Evolutionary conservation across 345 rosid species (phyloP), one percentile per base, ranked within the genome.

Genomic region (Salix viminalis): DNA sequence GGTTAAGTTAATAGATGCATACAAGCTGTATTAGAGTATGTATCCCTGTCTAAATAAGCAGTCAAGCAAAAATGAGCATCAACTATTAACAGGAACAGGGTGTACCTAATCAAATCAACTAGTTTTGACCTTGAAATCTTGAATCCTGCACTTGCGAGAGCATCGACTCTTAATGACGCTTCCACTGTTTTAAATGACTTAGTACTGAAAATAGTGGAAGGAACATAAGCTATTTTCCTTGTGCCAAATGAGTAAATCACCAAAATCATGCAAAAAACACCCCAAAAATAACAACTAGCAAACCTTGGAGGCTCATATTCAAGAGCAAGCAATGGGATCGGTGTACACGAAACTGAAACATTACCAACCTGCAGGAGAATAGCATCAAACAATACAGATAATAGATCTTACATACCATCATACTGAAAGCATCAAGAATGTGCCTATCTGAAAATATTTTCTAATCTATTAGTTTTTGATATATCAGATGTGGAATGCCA

Each of bases 121-220:
- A 95, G 87, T 71, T 95, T 93, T 73, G 99, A 89, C 74, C 96
- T 83, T 44, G 98, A 93, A 73, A 93, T 89, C 89, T 90, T 95
- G 82, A 91, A 95, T 74, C 99, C 97, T n/a, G 97, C 99, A 88
- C 99, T 95, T 72, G 96, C 98, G 41, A 95, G 79, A 72, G 99
- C 97, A 89, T 95, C 99, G 44, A 95, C 89, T 79, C 99, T 88
- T 52, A 93, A 83, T 1, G 98, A 95, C 73, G 97, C 94, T 79
- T 95, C 98, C 70, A 91, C 78, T 4, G 99, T 84, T 88, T 81
- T 93, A 83, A 90, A 89, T 50, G 96, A 75, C 73, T 85, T 88
- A 23, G 93, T 92, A 90, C 98, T 94, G 87, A 74, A 81, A 75
- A 72, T 52, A 37, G 67, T 28, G 75, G 84, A 75, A 54, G 39